Base-by-base conservation (phyloP, 129 eudicot species). In the Tagetes patula region DNA sequence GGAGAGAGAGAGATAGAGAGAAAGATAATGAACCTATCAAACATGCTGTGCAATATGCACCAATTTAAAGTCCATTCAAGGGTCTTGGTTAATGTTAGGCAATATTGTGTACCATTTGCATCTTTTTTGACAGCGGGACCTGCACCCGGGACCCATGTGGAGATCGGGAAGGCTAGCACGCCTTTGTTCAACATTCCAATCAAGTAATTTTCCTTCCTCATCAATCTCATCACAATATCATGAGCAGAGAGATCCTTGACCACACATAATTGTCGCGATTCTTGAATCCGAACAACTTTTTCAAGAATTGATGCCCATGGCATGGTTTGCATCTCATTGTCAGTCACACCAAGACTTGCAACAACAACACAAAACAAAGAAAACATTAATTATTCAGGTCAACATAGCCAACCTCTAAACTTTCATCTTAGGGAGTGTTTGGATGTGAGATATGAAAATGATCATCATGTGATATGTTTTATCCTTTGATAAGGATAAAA, bases 161-260 rank as follows among this genome's bases (percentile, higher is more conserved):
- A 75, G 60, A 94, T 84, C 8, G 99, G 96, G 71, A 94, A 88
- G 39, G 97, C 83, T 60, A 94, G 91, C 14, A 94, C 85, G 38
- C 99, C 99, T 85, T 90, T 94, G 80, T 94, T 94, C 56, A 94
- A 79, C 99, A 94, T 90, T 50, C 96, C 99, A 75, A 90, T 94
- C 78, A 94, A 86, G 86, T 94, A 94, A 75, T 94, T 94, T 46
- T 94, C 99, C 77, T 94, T 94, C 63, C 99, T 82, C 99, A 94
- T 90, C 59, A 94, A 78, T 52, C 99, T 84, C 99, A 94, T 90
- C 59, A 88, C 89, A 43, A 88, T 84, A 70, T 94, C 97, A 76
- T 87, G 99, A 73, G 88, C 86, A 34, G 99, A 83, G 71, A 94
- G 96, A 84, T 94, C 91, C 83, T 86, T 94, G 2, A 94, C 96